phyloP scores from a whole-genome alignment of 2,329 filamentous ascomycete genomes.

The Elsinoe batatas region DNA sequence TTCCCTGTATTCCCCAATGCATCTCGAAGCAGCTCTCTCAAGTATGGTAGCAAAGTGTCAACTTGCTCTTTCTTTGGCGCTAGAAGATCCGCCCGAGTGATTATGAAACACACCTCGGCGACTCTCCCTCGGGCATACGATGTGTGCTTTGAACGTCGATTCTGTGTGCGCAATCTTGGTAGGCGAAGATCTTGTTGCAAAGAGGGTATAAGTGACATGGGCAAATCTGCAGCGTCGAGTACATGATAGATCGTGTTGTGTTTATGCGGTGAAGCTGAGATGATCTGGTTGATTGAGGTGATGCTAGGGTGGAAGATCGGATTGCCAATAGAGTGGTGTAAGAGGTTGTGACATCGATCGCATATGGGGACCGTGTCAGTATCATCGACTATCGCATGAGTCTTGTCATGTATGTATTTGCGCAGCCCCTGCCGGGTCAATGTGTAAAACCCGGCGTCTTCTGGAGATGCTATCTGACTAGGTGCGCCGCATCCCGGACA shows the following conservation, averaged over 20 bases:
- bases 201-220: conserved; percentile 77
- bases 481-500: conserved; percentile 57
- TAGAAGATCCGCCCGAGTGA: conserved; percentile 79
- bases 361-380: conserved; percentile 51
- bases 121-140: conserved; percentile 58
- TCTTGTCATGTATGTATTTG: conserved; percentile 18
- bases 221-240: conserved; percentile 91
- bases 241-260: conserved; percentile 94
- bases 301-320: conserved; percentile 74
- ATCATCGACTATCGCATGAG: conserved; percentile 29
- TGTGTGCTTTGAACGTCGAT: conserved; percentile 61
- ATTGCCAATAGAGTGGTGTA: conserved; percentile 62
- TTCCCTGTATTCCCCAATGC: conserved; percentile 58
- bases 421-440: conserved; percentile 35
- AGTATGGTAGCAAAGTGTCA: conserved; percentile 74
- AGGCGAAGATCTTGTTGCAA: conserved; percentile 61
- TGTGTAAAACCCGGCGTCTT: conserved; percentile 50
- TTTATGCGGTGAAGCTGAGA: conserved; percentile 79
- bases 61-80: conserved; percentile 77
- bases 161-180: conserved; percentile 65
- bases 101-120: conserved; percentile 78
- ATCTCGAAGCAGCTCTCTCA: conserved; percentile 66
- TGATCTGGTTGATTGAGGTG: conserved; percentile 69
- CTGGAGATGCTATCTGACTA: conserved; percentile 45
- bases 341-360: conserved; percentile 74